These are phyloP conservation scores for Syzygium syzygioides DNA, from an alignment of 441 rosid genomes.

Conservation along the genomic window DNA sequence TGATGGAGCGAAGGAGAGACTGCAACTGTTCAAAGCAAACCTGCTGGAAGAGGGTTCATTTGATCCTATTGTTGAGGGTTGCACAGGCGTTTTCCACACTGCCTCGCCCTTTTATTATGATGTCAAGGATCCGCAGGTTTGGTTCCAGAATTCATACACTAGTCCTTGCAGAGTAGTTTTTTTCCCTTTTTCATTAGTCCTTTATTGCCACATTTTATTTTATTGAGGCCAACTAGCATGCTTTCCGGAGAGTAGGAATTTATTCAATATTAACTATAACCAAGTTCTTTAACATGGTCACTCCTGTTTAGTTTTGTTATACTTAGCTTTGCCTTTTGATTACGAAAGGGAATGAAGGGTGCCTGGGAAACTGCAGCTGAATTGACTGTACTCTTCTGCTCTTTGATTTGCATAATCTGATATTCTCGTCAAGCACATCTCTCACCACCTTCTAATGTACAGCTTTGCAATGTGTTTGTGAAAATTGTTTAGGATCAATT, in stretches of 20 bases:
- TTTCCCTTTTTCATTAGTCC: not conserved
- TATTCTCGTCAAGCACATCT: no score
- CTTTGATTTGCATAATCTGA: no score
- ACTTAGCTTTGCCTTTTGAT: no score
- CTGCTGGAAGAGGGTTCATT: slow-evolving; percentile 14
- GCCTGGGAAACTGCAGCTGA: no score
- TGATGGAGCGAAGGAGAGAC: slow-evolving; percentile 11
- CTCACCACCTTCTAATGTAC: no score
- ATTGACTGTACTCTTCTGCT: no score
- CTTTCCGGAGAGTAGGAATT: not conserved
- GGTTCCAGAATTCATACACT: not conserved
- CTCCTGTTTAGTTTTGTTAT: not conserved
- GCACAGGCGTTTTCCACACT: slow-evolving; percentile 8
- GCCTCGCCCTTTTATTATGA: slow-evolving; percentile 39
- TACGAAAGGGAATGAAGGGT: no score
- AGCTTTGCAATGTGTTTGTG: no score
- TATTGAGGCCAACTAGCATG: not conserved
- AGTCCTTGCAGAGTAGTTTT: not conserved
- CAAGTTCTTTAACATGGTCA: not conserved
- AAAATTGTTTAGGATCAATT: no score
- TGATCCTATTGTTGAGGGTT: slow-evolving; percentile 9
- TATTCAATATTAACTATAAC: not conserved
- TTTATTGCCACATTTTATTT: not conserved
- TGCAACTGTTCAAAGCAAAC: slow-evolving; percentile 36
- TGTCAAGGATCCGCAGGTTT: slow-evolving; percentile 49